These are phyloP conservation scores for Massarina eburnea DNA, from an alignment of 2,329 filamentous ascomycete species.

Conservation along the genomic window DNA sequence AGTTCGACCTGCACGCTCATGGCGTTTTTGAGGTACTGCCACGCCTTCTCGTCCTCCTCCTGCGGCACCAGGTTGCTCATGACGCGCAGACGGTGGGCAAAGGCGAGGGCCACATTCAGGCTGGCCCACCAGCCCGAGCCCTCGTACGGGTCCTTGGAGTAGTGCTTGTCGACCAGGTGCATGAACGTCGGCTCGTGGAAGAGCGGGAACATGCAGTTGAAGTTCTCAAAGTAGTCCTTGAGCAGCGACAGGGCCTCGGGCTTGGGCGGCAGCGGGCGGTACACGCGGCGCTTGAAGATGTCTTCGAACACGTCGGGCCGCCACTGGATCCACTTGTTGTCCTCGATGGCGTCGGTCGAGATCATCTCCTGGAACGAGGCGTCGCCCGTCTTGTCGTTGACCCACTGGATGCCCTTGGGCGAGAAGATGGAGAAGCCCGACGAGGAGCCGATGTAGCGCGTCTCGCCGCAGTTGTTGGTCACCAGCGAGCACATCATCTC, in stretches of 20 bases:
- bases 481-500: constrained; percentile 99
- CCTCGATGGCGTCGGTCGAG: constrained; percentile 78
- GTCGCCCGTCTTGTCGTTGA: constrained; percentile 97
- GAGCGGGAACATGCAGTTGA: constrained; percentile 97
- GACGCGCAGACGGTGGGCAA: constrained; percentile 85
- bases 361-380: constrained; percentile 95
- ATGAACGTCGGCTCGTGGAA: constrained; percentile 99
- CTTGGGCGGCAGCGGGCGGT: constrained; percentile 80
- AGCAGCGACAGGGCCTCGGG: constrained; percentile 84
- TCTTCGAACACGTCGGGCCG: constrained; percentile 97
- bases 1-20: constrained; percentile 91
- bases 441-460: constrained; percentile 95
- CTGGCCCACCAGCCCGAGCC: constrained; percentile 99
- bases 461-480: constrained; percentile 92
- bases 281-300: constrained; percentile 82
- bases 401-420: constrained; percentile 96
- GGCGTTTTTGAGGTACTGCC: constrained; percentile 95
- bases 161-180: constrained; percentile 93
- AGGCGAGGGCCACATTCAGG: constrained; percentile 90
- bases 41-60: constrained; percentile 91
- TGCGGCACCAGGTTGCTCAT: constrained; percentile 92
- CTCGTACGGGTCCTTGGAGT: constrained; percentile 88
- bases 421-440: constrained; percentile 99
- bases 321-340: constrained; percentile 97
- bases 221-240: constrained; percentile 95